Percentiles rank a stretch among this genome's conserved stretches.
phyloP scores from a whole-genome alignment of 176 grass and related monocot species.

The Aegilops sharonensis region DNA sequence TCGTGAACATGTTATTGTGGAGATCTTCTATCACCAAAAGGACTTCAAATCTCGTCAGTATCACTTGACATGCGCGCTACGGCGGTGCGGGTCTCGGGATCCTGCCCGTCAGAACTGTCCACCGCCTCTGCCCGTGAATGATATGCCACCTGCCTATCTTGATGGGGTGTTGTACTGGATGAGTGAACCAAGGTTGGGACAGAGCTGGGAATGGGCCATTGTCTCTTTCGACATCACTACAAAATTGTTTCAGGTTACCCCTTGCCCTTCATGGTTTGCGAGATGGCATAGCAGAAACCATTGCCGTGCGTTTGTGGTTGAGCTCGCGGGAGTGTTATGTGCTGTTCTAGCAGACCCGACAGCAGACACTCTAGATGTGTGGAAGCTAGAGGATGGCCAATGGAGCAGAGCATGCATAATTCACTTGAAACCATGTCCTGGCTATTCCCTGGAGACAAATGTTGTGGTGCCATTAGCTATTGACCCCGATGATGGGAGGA shows the following conservation, averaged over 20 bases:
- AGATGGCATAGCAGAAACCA: background rate
- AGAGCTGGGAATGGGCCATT: background rate
- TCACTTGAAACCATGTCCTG: background rate
- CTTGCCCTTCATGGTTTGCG: background rate
- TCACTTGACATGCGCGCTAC: background rate
- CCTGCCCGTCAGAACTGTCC: no score
- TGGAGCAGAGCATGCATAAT: background rate
- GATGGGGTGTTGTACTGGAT: background rate
- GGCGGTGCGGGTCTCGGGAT: background rate
- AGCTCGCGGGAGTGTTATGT: background rate
- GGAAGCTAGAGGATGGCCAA: slow-evolving; percentile 12
- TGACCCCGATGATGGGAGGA: background rate
- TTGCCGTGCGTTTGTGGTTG: background rate
- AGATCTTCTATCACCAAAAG: background rate
- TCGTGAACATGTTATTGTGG: background rate
- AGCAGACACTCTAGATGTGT: background rate
- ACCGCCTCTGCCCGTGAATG: background rate
- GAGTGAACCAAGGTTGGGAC: background rate
- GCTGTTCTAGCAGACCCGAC: background rate
- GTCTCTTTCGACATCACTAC: background rate
- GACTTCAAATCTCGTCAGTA: background rate
- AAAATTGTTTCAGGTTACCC: background rate
- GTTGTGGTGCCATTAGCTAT: background rate
- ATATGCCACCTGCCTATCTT: slow-evolving; percentile 8
- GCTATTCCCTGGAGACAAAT: background rate